These are phyloP conservation scores for Laetiporus sulphureus DNA, from an alignment of 1,284 basidiomycete genomes.

Conservation along the genomic window DNA sequence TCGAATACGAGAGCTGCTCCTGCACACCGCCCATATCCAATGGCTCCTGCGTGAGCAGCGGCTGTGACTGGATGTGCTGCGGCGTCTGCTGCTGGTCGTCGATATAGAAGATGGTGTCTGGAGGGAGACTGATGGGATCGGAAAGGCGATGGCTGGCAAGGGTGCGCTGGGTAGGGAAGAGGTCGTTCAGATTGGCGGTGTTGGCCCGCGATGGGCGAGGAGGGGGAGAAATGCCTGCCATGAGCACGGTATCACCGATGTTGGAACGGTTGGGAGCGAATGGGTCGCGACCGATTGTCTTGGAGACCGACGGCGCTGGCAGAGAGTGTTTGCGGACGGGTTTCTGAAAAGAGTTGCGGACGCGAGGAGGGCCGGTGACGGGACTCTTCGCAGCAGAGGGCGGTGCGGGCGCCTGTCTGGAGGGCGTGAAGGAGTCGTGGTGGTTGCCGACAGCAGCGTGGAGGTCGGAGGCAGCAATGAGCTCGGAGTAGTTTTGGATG, in stretches of 20 bases:
- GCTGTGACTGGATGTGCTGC: conserved; percentile 14
- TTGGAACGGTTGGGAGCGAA: conserved; percentile 39
- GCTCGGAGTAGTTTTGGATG: too few relatives aligned
- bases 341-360: conserved; percentile 43
- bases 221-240: conserved; percentile 45
- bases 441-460: not conserved
- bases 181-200: conserved; percentile 69
- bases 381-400: not conserved
- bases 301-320: conserved; percentile 25
- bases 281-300: conserved; percentile 46
- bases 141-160: conserved; percentile 47
- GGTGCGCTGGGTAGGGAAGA: conserved; percentile 38
- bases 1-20: conserved; percentile 1
- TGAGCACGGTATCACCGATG: conserved; percentile 26
- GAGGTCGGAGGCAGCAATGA: too few relatives aligned
- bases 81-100: conserved; percentile 15
- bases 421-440: not conserved
- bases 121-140: conserved; percentile 33
- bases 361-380: too few relatives aligned
- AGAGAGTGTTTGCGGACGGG: conserved; percentile 46
- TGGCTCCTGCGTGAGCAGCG: conserved; percentile 21
- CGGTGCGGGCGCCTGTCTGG: not conserved
- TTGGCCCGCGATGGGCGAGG: conserved; percentile 76
- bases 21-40: conserved; percentile 5
- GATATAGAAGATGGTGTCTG: conserved; percentile 24